Evolutionary conservation across 2,329 filamentous ascomycete species (phyloP).

Genomic region (Calonectria multiphialidica): DNA sequence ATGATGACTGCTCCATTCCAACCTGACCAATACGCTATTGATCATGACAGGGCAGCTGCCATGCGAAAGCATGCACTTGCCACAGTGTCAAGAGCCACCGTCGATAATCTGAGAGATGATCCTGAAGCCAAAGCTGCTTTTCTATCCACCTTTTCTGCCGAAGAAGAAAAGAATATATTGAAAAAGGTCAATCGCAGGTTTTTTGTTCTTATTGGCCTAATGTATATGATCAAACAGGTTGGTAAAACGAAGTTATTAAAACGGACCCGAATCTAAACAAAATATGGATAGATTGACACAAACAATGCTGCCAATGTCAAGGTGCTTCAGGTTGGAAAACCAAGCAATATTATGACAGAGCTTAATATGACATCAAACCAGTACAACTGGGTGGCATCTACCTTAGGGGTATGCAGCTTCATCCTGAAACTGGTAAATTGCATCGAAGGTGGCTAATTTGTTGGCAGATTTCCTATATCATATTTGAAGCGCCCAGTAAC

Average conservation of each 20-base stretch:
- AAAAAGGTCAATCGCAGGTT: constrained; percentile 54
- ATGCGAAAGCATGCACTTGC: background rate
- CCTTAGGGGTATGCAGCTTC: background rate
- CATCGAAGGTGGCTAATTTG: constrained; percentile 45
- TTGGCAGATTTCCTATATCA: constrained; percentile 51
- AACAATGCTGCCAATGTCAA: constrained; percentile 55
- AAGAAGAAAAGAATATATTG: constrained; percentile 54
- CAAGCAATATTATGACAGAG: constrained; percentile 18
- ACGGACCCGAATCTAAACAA: background rate
- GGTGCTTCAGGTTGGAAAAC: constrained; percentile 53
- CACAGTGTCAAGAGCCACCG: background rate
- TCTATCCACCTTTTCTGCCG: constrained; percentile 51
- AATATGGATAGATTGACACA: constrained; percentile 46
- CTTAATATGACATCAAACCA: constrained; percentile 18
- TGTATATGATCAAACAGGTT: constrained; percentile 56
- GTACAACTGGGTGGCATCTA: constrained; percentile 22
- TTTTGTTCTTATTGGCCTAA: constrained; percentile 52
- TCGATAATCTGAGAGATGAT: background rate
- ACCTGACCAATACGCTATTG: background rate
- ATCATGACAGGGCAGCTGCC: background rate
- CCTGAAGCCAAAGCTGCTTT: constrained; percentile 38
- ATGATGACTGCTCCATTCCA: background rate
- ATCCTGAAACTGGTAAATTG: constrained; percentile 7
- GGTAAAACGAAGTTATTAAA: background rate
- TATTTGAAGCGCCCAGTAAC: constrained; percentile 56